Base-by-base conservation (phyloP, 805 yeast genomes). In the Ogataea ganodermae region DNA sequence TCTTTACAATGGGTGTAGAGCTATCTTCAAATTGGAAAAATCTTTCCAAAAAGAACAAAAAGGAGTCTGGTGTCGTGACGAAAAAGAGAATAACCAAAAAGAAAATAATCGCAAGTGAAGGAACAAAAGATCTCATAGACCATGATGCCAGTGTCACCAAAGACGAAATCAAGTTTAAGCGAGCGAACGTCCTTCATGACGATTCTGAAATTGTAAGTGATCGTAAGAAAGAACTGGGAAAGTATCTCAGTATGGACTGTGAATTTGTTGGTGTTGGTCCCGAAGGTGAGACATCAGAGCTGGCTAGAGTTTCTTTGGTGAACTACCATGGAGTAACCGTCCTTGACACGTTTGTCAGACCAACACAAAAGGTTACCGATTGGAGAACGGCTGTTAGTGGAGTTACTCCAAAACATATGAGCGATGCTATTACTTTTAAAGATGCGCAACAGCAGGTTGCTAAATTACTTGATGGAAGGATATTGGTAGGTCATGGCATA, bases 371-470 rank as follows among this genome's bases (percentile, higher is more conserved):
- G 45, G 96, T 91, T 2, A 83, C 91, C 0, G 95, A 91, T 59
- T 91, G 94, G 91, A 75, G 97, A 65, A 91, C 97, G 0, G 83
- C 90, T 86, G 95, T 89, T 17, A 83, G 92, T 65, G 98, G 98
- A 21, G 79, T 91, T 2, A 72, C 83, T 2, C 89, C 96, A 0
- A 65, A 68, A 2, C 79, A 84, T 60, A 81, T 91, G 86, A 69
- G 70, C 23, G 65, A 72, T 35, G 97, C 97, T 0, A 74, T 84
- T 0, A 51, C 80, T 1, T 86, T 86, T 58, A 73, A 77, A 53
- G 79, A 79, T 20, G 95, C 92, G 0, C 95, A 86, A 61, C 54
- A 68, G 20, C 69, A 67, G 42, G 83, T 81, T 0, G 63, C 80
- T 0, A 73, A 78, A 1, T 50, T 89, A 6, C 58, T 89, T 2